Base-by-base conservation (phyloP, 495 filamentous ascomycete species). In the Penicillium fimorum region DNA sequence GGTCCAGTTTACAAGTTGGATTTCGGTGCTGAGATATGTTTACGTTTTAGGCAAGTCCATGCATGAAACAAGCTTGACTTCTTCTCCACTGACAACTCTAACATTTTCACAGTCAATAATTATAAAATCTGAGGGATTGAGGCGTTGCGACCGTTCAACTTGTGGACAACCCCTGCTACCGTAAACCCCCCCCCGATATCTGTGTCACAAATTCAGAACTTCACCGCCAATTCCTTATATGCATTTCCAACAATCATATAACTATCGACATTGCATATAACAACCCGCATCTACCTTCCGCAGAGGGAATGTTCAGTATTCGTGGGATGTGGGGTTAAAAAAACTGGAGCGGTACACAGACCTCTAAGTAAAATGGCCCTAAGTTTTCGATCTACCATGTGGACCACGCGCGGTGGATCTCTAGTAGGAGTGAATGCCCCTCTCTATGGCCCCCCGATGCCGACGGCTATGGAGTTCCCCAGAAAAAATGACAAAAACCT, bases 41-140 rank as follows among this genome's bases (percentile, higher is more conserved):
- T 27, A 55, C 57, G 15, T 46, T 65, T 67, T 47, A 30, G 65
- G 62, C 38, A 67, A 59, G 65, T 67, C 60, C 62, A 65, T 24
- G 47, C 62, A 62, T 37, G 47, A 59, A 55, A 50, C 53, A 60
- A 50, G 47, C 35, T 47, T 47, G 46, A 52, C 29, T 22, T 8
- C 12, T 29, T 50, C 46, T 50, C n/a, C 30, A 10, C 30, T 7
- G n/a, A 17, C 15, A 17, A 2, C 4, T 38, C 35, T 38, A 3
- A 17, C 6, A 38, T 8, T 38, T 22, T 22, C 22, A 22, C 22
- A 22, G 22, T 22, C 22, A 22, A 22, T 22, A 22, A 18, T 42
- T 4, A 22, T 42, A 9, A 11, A 42, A 12, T 8, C 5, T 5
- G 8, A 37, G 33, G 6, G 33, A 7, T 37, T 2, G 5, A 37